These are phyloP conservation scores for Cutaneotrichosporon spelunceum DNA, from an alignment of 1,284 basidiomycete species.

Conservation along the genomic window DNA sequence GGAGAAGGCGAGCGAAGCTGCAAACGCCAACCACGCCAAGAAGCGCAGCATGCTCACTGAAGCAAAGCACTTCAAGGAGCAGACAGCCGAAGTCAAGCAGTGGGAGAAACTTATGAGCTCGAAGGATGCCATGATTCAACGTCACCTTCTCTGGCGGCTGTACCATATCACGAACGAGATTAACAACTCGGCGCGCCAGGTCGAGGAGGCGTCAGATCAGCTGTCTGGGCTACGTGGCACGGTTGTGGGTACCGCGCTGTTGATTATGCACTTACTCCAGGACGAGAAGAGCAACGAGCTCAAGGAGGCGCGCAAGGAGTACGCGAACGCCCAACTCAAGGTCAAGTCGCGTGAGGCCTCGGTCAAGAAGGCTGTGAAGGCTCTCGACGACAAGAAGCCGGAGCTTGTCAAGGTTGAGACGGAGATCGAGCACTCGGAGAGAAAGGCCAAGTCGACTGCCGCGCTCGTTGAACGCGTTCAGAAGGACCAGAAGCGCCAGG, in stretches of 20 bases:
- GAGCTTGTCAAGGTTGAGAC: conserved; percentile 76
- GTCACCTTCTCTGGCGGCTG: conserved; percentile 81
- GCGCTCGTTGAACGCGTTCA: conserved; percentile 64
- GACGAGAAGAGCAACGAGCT: conserved; percentile 60
- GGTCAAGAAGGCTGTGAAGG: conserved; percentile 77
- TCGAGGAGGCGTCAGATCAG: conserved; percentile 68
- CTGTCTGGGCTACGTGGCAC: conserved; percentile 66
- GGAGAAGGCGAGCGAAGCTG: conserved; percentile 86
- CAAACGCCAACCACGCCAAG: conserved; percentile 90
- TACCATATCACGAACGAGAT: conserved; percentile 85
- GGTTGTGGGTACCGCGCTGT: conserved; percentile 51
- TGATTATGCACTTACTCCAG: conserved; percentile 5
- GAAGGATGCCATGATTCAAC: conserved; percentile 71
- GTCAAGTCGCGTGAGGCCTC: conserved; percentile 71
- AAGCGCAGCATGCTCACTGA: conserved; percentile 89
- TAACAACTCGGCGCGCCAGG: conserved; percentile 64
- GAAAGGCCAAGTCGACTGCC: conserved; percentile 70
- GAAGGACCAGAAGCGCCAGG: conserved; percentile 66
- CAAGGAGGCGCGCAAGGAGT: conserved; percentile 70
- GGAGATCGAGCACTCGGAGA: conserved; percentile 77
- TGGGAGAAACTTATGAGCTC: conserved; percentile 77
- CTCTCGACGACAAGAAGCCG: conserved; percentile 79
- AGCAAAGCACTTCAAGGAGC: conserved; percentile 96
- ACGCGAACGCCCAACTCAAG: conserved; percentile 70
- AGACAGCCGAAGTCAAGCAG: conserved; percentile 86